Evolutionary conservation across 148 eudicot species (phyloP), one percentile per base, ranked within the genome.

Genomic region (Hydrangea macrophylla): DNA sequence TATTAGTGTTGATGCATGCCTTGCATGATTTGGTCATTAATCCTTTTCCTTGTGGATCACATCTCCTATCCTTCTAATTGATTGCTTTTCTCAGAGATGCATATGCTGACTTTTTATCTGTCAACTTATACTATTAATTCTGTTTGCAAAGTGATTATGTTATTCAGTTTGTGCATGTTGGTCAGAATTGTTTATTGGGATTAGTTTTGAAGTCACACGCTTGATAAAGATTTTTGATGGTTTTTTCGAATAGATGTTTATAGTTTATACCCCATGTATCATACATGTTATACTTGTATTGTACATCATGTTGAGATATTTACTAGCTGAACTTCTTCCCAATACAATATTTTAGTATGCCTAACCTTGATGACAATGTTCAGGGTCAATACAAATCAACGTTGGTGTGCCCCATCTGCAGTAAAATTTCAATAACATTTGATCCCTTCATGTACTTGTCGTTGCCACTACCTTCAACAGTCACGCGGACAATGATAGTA

Each of bases 361-460:
- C 23, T 76, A 15, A 48, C 40, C 58, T 70, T 33, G 13, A 0
- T 75, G 75, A 26, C 56, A 22, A 24, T 76, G 64, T 51, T 65
- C 96, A 95, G 99, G 99, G 99, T 35, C 99, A 95, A 73, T 95
- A 95, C 80, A 95, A 95, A 81, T 95, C 99, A 57, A 95, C 99
- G 12, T 61, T 95, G 81, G 93, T 95, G 68, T 95, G 99, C 75
- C 97, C 99, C 37, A 84, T 56, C 73, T 95, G 99, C 81, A 68
- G 57, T 73, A 89, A 91, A 77, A 79, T 95, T 50, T 95, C 99
- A 20, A 86, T 95, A 59, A 87, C 93, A 42, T 95, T 95, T 79
- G 99, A 95, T 64, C 99, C 99, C 24, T 95, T 95, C 85, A 95
- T 95, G 99, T 95, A 95, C 82, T 81, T 95, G 75, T 89, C 92